Percentiles rank a stretch among this genome's conserved stretches.
phyloP scores from a whole-genome alignment of 805 yeast genomes.

The Metschnikowia cubensis region DNA sequence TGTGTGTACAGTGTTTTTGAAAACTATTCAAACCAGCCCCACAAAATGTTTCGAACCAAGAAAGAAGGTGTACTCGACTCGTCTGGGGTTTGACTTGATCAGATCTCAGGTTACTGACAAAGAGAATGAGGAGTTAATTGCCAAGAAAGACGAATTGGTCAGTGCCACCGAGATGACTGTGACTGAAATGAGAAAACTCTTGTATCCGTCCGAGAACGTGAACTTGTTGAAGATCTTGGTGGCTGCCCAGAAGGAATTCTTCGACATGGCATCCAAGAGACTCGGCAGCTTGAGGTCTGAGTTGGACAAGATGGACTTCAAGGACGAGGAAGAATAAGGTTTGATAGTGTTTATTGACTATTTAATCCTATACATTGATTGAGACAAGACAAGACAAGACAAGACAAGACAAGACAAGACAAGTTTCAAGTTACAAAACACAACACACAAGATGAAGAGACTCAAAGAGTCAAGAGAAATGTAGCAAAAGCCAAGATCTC shows the following conservation, averaged over 20 bases:
- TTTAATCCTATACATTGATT: not conserved
- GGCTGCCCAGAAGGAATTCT: conserved; percentile 65
- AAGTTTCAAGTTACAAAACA: too few species aligned
- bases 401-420: too few species aligned
- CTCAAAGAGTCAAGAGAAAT: too few species aligned
- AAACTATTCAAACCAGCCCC: too few species aligned
- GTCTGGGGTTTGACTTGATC: conserved; percentile 65
- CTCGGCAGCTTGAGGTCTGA: conserved; percentile 27
- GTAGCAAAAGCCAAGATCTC: too few species aligned
- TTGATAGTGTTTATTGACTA: not conserved
- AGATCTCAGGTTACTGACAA: conserved; percentile 52
- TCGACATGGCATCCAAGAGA: conserved; percentile 33
- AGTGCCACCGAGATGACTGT: conserved; percentile 76
- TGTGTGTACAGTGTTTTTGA: too few species aligned
- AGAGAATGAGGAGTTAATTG: conserved; percentile 49
- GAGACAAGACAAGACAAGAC: not conserved
- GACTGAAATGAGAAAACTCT: conserved; percentile 68
- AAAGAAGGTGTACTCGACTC: conserved; percentile 63
- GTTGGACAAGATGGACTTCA: conserved; percentile 32
- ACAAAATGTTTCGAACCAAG: too few species aligned
- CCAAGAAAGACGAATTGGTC: conserved; percentile 73
- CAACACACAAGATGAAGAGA: too few species aligned
- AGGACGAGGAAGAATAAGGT: conserved; percentile 30
- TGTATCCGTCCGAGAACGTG: conserved; percentile 63
- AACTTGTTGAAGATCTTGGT: conserved; percentile 62